A percentile compares a stretch with the other conserved stretches of the same genome.
phyloP scores from a whole-genome alignment of 768 basidiomycete genomes.

The Tricholoma flavovirens region DNA sequence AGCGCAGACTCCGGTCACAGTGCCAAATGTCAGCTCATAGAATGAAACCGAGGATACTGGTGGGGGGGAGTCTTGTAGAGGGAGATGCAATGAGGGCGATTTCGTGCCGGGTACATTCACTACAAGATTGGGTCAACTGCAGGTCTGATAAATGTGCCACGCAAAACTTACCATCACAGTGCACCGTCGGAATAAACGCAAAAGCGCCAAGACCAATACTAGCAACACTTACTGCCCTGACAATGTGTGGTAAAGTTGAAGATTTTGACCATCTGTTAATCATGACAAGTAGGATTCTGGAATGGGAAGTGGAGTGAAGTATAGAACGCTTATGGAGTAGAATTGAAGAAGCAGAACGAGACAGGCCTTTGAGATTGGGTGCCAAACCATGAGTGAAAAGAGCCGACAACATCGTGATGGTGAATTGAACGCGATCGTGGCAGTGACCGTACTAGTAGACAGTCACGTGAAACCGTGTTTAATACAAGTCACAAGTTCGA shows the following conservation, averaged over 20 bases:
- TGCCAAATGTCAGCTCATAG: conserved; percentile 84
- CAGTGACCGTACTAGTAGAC: too few species aligned
- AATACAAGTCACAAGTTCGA: too few species aligned
- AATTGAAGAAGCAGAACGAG: background rate
- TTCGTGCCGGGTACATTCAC: conserved; percentile 6
- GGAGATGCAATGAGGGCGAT: background rate
- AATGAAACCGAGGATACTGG: conserved; percentile 68
- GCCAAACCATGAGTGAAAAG: conserved; percentile 4
- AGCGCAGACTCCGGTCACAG: conserved; percentile 81
- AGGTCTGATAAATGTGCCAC: conserved; percentile 3
- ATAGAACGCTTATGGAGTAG: conserved; percentile 8
- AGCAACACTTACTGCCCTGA: conserved; percentile 30
- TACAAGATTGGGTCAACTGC: background rate
- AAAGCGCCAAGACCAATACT: conserved; percentile 43
- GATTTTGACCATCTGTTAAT: background rate
- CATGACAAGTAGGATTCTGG: background rate
- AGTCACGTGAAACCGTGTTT: background rate
- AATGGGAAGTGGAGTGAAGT: background rate
- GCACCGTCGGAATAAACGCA: conserved; percentile 28
- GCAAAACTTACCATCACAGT: conserved; percentile 49
- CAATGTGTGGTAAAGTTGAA: conserved; percentile 13
- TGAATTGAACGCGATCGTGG: too few species aligned
- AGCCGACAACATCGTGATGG: too few species aligned
- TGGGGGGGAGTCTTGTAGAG: conserved; percentile 30
- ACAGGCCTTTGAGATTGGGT: background rate